Percentiles rank a stretch among this genome's conserved stretches.
These are phyloP conservation scores for Coffea humblotiana DNA, from an alignment of 305 asterid species.

Conservation along the genomic window DNA sequence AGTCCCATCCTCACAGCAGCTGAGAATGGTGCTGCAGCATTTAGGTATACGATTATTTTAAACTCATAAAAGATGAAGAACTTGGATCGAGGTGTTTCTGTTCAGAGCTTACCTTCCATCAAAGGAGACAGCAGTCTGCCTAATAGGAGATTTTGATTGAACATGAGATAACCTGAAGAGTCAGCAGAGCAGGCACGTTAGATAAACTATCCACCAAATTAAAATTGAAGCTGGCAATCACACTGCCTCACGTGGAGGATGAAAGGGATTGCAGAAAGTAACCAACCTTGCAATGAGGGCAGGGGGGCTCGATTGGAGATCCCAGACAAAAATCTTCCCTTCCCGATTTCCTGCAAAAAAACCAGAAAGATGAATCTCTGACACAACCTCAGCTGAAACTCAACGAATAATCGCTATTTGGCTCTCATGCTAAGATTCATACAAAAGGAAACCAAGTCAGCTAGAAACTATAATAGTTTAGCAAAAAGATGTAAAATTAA, in stretches of 20 bases:
- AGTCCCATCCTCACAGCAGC: constrained; percentile 98
- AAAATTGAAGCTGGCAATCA: constrained; percentile 2
- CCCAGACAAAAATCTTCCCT: constrained; percentile 95
- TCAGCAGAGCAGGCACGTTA: neutral
- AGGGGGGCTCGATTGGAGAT: constrained; percentile 87
- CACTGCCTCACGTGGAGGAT: neutral
- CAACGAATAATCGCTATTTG: neutral
- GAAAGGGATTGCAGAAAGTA: constrained; percentile 20
- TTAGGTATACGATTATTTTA: constrained; percentile 14
- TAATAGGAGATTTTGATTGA: constrained; percentile 83
- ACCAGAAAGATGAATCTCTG: neutral
- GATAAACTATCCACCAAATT: neutral
- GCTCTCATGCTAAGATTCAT: neutral
- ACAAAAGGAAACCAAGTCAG: neutral
- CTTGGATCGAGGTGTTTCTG: neutral
- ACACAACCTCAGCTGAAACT: constrained; percentile 10
- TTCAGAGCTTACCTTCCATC: constrained; percentile 75
- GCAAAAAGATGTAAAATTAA: neutral
- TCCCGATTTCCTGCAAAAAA: constrained; percentile 73
- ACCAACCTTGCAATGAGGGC: constrained; percentile 69
- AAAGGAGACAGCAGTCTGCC: constrained; percentile 87
- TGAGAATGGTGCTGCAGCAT: constrained; percentile 71
- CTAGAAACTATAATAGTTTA: neutral
- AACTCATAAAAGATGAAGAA: neutral
- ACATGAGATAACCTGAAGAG: constrained; percentile 66